Evolutionary conservation across 2,329 filamentous ascomycete genomes (phyloP).

Genomic region (Exophiala sp.): DNA sequence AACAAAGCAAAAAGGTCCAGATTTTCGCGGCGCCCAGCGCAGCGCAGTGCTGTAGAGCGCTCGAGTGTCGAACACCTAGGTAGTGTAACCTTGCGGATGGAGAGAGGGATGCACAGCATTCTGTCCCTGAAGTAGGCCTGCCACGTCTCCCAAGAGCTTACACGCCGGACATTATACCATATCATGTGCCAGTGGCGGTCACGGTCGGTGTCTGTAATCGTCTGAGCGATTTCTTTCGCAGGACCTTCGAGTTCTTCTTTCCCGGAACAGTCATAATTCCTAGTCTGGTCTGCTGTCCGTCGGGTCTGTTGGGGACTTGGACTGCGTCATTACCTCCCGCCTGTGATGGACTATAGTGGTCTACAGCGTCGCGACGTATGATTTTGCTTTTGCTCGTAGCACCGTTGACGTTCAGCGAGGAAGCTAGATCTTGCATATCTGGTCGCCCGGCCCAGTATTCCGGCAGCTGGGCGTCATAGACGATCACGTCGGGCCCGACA

Average conservation of each 20-base stretch:
- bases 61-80: too few species aligned
- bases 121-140: background rate
- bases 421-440: slow-evolving; percentile 4
- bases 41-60: too few species aligned
- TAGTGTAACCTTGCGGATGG: too few species aligned
- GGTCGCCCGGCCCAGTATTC: slow-evolving; percentile 16
- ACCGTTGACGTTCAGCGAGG: background rate
- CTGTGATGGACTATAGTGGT: too few species aligned
- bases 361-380: too few species aligned
- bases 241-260: slow-evolving; percentile 16
- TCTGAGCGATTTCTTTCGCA: slow-evolving; percentile 20
- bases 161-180: background rate
- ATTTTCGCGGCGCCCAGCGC: too few species aligned
- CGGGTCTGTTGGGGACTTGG: too few species aligned
- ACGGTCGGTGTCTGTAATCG: background rate
- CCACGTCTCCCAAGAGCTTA: background rate
- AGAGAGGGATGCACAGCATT: slow-evolving; percentile 1
- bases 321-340: too few species aligned
- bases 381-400: too few species aligned
- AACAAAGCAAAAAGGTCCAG: background rate
- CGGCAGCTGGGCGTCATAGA: slow-evolving; percentile 20
- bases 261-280: slow-evolving; percentile 22
- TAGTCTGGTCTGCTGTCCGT: slow-evolving; percentile 12
- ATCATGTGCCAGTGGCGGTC: background rate
- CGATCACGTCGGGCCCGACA: slow-evolving; percentile 13